These are phyloP conservation scores for Biscogniauxia mediterranea DNA, from an alignment of 2,329 filamentous ascomycete species.

Conservation along the genomic window DNA sequence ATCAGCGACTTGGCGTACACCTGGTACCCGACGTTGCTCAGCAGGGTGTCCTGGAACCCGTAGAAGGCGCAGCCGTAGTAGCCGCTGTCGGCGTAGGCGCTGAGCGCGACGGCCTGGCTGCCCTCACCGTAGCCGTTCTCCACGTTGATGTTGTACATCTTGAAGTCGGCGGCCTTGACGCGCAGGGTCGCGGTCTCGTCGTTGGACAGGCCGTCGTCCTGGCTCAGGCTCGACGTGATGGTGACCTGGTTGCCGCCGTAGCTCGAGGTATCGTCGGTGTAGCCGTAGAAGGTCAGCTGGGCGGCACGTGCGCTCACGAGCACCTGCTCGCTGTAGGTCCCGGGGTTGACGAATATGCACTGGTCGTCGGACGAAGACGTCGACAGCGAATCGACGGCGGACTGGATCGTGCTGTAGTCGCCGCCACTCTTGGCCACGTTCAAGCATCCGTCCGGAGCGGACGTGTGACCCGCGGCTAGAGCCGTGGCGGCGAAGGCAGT, in stretches of 20 bases:
- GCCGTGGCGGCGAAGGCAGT: constrained; percentile 14
- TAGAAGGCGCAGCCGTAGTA: constrained; percentile 45
- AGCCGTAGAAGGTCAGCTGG: constrained; percentile 55
- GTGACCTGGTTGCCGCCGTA: constrained; percentile 59
- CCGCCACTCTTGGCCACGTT: constrained; percentile 41
- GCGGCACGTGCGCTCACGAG: constrained; percentile 47
- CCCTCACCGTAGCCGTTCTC: constrained; percentile 44
- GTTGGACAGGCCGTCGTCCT: constrained; percentile 48
- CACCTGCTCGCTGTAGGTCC: constrained; percentile 61
- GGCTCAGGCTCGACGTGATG: constrained; percentile 43
- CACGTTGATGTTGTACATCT: constrained; percentile 61
- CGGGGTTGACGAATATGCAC: constrained; percentile 60
- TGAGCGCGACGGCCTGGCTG: constrained; percentile 45
- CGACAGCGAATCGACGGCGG: constrained; percentile 56
- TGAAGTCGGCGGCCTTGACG: constrained; percentile 48
- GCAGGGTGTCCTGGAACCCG: constrained; percentile 50
- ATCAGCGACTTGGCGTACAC: constrained; percentile 46
- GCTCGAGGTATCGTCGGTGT: constrained; percentile 50
- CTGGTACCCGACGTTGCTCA: constrained; percentile 45
- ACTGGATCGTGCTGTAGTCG: constrained; percentile 43
- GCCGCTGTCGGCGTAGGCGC: constrained; percentile 42
- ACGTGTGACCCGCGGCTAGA: constrained; percentile 34
- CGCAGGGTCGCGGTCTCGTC: constrained; percentile 49
- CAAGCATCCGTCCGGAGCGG: constrained; percentile 47
- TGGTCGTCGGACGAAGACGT: constrained; percentile 46